Conservation (phyloP, 139 green algal genomes). For the Chlorella vulgaris region DNA sequence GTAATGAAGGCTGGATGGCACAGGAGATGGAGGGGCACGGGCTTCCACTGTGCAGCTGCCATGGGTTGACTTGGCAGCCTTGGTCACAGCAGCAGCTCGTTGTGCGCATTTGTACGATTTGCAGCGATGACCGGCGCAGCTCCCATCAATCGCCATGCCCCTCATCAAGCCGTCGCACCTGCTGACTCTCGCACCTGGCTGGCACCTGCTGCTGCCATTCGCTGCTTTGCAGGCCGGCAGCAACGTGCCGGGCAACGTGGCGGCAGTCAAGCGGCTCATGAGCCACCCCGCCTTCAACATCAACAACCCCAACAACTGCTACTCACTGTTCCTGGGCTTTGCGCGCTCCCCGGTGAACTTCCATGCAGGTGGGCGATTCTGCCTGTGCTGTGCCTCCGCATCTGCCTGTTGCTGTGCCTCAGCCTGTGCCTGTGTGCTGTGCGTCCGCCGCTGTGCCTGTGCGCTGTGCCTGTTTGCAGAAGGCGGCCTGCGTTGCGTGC, state of each 20-base stretch:
- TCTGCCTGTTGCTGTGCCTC: neutral
- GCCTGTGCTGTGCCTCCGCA: neutral
- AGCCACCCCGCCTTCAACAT: slow-evolving; percentile 90
- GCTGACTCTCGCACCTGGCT: neutral
- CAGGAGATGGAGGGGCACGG: no score
- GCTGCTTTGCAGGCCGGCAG: slow-evolving; percentile 60
- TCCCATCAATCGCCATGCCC: neutral
- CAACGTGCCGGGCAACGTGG: slow-evolving; percentile 82
- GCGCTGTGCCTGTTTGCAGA: no score
- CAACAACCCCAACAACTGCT: slow-evolving; percentile 93
- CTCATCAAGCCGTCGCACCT: neutral
- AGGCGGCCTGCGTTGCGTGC: no score
- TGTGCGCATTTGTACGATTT: no score
- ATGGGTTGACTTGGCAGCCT: no score
- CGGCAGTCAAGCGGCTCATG: slow-evolving; percentile 72
- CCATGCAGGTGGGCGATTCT: slow-evolving; percentile 66
- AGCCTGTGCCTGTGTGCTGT: neutral
- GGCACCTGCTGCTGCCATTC: neutral
- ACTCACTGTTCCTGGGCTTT: slow-evolving; percentile 82
- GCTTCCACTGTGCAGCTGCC: no score
- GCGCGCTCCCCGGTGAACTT: slow-evolving; percentile 89
- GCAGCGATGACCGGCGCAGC: no score
- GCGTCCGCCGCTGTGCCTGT: no score
- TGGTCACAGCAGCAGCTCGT: no score
- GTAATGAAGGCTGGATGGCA: no score